Conservation (phyloP, 2,329 filamentous ascomycete species). For the Alternaria triticina region DNA sequence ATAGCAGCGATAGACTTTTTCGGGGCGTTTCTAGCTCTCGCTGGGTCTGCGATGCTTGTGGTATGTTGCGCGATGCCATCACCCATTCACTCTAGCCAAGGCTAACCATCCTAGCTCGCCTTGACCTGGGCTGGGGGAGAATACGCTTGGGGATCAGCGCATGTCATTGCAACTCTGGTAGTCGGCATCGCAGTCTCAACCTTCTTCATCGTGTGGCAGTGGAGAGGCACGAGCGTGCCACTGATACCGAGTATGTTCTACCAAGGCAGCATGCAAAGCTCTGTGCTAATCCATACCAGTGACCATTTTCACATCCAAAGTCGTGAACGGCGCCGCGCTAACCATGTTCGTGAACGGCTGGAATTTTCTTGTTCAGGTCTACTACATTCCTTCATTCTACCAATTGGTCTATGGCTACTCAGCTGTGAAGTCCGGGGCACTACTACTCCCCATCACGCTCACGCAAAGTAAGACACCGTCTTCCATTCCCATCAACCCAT, state of each 20-base stretch:
- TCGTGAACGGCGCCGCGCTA: constrained; percentile 24
- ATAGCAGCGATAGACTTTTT: constrained; percentile 62
- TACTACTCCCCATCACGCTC: constrained; percentile 54
- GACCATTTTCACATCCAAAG: constrained; percentile 21
- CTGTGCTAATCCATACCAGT: constrained; percentile 6
- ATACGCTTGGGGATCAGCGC: constrained; percentile 60
- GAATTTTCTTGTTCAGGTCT: constrained; percentile 65
- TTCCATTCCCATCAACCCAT: fast-evolving
- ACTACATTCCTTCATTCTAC: constrained; percentile 68
- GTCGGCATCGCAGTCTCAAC: constrained; percentile 58
- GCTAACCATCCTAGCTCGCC: constrained; percentile 18
- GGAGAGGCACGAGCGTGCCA: constrained; percentile 63
- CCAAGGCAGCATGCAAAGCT: background rate
- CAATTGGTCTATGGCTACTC: constrained; percentile 62
- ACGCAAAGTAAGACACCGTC: constrained; percentile 35
- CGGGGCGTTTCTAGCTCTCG: constrained; percentile 62
- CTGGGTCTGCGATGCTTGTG: constrained; percentile 63
- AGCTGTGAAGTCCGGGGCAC: constrained; percentile 60
- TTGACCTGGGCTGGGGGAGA: constrained; percentile 67
- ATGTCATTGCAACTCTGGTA: constrained; percentile 59
- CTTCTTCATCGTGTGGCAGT: constrained; percentile 62
- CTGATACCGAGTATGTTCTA: constrained; percentile 60
- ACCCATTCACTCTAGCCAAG: background rate
- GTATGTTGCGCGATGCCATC: constrained; percentile 37
- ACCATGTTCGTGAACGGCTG: constrained; percentile 65